Evolutionary conservation across 371 early-diverging fungal species (phyloP), one percentile per base, ranked within the genome.

Genomic region (Fennellomyces sp.): DNA sequence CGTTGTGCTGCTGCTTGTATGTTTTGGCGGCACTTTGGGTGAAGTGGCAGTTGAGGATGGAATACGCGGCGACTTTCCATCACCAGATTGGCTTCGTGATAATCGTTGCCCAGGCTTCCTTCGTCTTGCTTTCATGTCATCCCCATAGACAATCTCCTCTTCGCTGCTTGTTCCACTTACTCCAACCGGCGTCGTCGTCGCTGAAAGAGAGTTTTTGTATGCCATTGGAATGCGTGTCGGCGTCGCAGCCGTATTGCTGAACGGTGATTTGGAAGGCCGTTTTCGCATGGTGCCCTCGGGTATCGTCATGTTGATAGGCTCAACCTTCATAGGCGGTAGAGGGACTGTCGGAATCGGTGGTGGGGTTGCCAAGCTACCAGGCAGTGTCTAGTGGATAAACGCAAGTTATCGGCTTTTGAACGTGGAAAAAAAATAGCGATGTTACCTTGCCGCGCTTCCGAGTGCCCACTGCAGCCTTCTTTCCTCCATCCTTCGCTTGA

Each of bases 301-400:
- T 53, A 68, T 55, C 8, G 70, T 63, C 31, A 74, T 42, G 30
- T 55, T 69, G 15, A 81, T 35, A 2, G 81, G 81, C 38, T 78
- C 81, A 2, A 81, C 69, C 60, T 81, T 81, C 73, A 81, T 76
- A 15, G 81, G 81, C 33, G 81, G 81, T 21, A 81, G 39, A n/a
- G 75, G 53, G 31, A 75, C 42, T 10, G 81, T 61, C 42, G 65
- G 68, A 21, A 70, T 50, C 19, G 71, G 56, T 12, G 81, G 78
- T 13, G 67, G 76, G 36, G 67, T 39, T 42, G 71, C 71, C 19
- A 78, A 55, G 53, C 62, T 76, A 25, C 81, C 81, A 23, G 81
- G 78, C 8, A 81, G 49, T 13, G 81, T 81, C 81, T 80, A 60
- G 15, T 6, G 29, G 1, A 33, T 31, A 36, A 15, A 17, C 3